Percentiles rank a stretch among this genome's conserved stretches.
These are phyloP conservation scores for Arachnomyces sp. DNA, from an alignment of 2,329 filamentous ascomycete species.

Conservation along the genomic window DNA sequence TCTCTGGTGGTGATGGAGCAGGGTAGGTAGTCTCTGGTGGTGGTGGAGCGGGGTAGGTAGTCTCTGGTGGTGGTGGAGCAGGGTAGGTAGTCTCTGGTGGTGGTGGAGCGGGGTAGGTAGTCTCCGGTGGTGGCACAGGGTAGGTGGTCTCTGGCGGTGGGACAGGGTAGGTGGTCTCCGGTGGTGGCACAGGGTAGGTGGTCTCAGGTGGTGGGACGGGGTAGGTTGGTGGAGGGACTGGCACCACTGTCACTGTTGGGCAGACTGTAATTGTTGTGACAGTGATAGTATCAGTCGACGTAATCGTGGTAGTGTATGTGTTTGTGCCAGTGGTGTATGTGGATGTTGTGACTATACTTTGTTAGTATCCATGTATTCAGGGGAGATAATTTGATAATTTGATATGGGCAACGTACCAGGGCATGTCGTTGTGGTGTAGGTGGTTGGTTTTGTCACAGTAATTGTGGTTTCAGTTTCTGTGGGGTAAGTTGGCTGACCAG, in stretches of 20 bases:
- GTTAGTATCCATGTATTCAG: slow-evolving; percentile 8
- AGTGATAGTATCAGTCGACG: slow-evolving; percentile 17
- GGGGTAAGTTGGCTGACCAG: neutral
- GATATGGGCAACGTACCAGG: slow-evolving; percentile 19
- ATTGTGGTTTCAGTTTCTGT: slow-evolving; percentile 1
- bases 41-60: neutral
- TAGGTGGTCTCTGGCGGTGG: slow-evolving; percentile 1
- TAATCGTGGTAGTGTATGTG: slow-evolving; percentile 17
- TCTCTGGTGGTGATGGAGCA: slow-evolving; percentile 2
- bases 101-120: too few species aligned
- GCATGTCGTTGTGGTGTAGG: slow-evolving; percentile 22
- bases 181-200: neutral
- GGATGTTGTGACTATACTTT: slow-evolving; percentile 17
- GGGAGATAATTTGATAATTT: neutral
- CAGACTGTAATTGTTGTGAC: slow-evolving; percentile 13
- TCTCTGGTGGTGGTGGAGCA: neutral
- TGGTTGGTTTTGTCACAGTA: slow-evolving; percentile 11
- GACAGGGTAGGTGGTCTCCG: neutral
- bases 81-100: neutral
- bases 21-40: neutral
- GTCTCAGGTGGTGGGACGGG: slow-evolving; percentile 2
- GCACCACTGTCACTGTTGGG: neutral
- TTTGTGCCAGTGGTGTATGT: slow-evolving; percentile 16
- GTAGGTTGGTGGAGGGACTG: slow-evolving; percentile 1
- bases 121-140: slow-evolving; percentile 2